phyloP scores from a whole-genome alignment of 2,329 filamentous ascomycete genomes.

The Fusarium lateritium region DNA sequence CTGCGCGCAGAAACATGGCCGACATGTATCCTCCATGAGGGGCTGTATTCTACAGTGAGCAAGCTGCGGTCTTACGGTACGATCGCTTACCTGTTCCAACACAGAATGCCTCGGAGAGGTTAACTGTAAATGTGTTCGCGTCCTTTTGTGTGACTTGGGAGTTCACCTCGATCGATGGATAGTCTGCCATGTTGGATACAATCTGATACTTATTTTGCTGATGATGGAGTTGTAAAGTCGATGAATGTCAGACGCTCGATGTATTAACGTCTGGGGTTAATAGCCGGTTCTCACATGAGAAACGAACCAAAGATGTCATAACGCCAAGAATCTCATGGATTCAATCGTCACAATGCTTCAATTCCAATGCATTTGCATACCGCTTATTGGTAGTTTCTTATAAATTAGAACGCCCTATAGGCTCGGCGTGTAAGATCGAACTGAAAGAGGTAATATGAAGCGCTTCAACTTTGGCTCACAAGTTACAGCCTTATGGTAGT shows the following conservation, averaged over 20 bases:
- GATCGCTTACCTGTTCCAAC: slow-evolving; percentile 29
- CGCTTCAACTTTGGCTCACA: not conserved
- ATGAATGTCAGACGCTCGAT: not conserved
- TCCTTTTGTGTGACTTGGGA: slow-evolving; percentile 23
- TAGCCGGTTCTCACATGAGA: not conserved
- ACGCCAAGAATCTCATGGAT: not conserved
- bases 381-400: not conserved
- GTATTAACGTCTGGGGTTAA: not conserved
- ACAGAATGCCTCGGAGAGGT: slow-evolving; percentile 31
- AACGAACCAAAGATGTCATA: not conserved
- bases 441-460: not conserved
- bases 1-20: slow-evolving; percentile 57
- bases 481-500: too few species aligned
- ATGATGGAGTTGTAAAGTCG: not conserved
- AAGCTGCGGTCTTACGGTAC: not conserved
- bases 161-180: slow-evolving; percentile 20
- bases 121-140: slow-evolving; percentile 24
- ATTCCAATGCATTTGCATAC: not conserved
- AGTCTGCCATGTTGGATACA: slow-evolving; percentile 1
- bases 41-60: slow-evolving; percentile 46
- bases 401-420: not conserved
- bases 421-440: not conserved
- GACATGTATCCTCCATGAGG: slow-evolving; percentile 65
- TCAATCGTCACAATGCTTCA: not conserved
- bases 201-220: not conserved